A percentile compares a stretch with the other conserved stretches of the same genome.
These are phyloP conservation scores for Graphilbum ipis-grandicollis DNA, from an alignment of 2,329 filamentous ascomycete genomes.

Conservation along the genomic window DNA sequence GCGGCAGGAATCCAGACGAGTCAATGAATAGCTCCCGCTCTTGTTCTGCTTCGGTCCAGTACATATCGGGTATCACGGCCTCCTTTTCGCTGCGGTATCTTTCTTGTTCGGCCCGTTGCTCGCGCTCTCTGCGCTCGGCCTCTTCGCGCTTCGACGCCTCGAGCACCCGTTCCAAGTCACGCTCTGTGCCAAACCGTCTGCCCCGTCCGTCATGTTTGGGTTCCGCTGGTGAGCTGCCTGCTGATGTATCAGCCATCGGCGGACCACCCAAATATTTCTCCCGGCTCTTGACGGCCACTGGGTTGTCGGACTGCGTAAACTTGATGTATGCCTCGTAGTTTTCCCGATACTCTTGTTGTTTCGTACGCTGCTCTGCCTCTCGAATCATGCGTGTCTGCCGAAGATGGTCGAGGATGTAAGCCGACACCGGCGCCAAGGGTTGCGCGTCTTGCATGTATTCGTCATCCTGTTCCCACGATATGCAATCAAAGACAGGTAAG, in stretches of 20 bases:
- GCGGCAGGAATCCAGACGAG: constrained; percentile 44
- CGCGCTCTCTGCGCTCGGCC: constrained; percentile 51
- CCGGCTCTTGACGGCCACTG: constrained; percentile 34
- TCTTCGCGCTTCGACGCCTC: constrained; percentile 56
- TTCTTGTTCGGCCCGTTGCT: constrained; percentile 44
- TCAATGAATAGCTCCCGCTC: constrained; percentile 44
- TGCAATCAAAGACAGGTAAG: constrained; percentile 28
- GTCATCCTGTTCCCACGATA: constrained; percentile 30
- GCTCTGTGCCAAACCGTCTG: constrained; percentile 50
- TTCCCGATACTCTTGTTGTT: constrained; percentile 23
- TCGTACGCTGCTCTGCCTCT: constrained; percentile 19
- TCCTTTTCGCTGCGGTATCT: constrained; percentile 63
- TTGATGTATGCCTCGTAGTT: constrained; percentile 35
- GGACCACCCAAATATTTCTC: constrained; percentile 27
- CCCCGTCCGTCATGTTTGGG: constrained; percentile 38
- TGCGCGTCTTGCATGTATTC: constrained; percentile 25
- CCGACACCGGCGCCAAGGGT: constrained; percentile 20
- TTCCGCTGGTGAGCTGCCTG: constrained; percentile 25
- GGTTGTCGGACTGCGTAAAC: constrained; percentile 38
- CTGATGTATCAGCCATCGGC: constrained; percentile 4
- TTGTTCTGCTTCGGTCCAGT: constrained; percentile 43
- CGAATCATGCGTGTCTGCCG: constrained; percentile 21
- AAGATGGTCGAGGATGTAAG: constrained; percentile 29
- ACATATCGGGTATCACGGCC: constrained; percentile 55
- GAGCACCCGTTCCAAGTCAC: constrained; percentile 54